Evolutionary conservation across 2,329 filamentous ascomycete species (phyloP), one percentile per base, ranked within the genome.

Genomic region (Apiospora pterosperma): DNA sequence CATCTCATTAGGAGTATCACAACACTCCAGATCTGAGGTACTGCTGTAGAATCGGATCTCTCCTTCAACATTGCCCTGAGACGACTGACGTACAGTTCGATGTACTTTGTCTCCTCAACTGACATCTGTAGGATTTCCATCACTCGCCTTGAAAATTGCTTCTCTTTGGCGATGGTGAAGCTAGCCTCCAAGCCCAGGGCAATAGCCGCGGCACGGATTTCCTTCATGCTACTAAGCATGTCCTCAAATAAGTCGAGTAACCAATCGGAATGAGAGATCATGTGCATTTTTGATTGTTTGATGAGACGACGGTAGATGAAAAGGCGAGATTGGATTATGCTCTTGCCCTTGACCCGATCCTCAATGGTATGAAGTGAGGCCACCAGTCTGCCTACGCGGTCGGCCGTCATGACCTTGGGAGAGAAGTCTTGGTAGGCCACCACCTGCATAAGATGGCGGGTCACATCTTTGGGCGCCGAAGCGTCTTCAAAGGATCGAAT

Each of bases 11-110:
- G 88, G 2, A 97, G 83, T 7, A 95, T 87, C 2, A 97, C 82
- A 39, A 93, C 86, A 65, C 91, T 91, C 95, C 95, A 98, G 25
- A 98, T 92, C 69, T 93, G 91, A 6, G 96, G 94, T 0, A 97
- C 93, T 42, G 87, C 82, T 0, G 83, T 76, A 11, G 86, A 87
- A 25, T 87, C 84, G 14, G 88, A 85, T 67, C 83, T 88, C 60
- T 85, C 82, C 67, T 88, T 85, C 31, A 90, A 82, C 88, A 96
- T 92, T 12, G 83, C 81, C 64, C 85, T 85, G 62, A 98, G 81
- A 36, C 87, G 85, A 23, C 85, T 81, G 44, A 87, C 85, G 69
- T 95, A 89, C 70, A 89, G 90, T 11, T 90, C 85, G 41, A 90
- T 88, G 70, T 93, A 92, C 21, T 82, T 88, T 63, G 83, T 82